Evolutionary conservation across 148 eudicot genomes (phyloP).

Genomic region (Mesembryanthemum crystallinum): DNA sequence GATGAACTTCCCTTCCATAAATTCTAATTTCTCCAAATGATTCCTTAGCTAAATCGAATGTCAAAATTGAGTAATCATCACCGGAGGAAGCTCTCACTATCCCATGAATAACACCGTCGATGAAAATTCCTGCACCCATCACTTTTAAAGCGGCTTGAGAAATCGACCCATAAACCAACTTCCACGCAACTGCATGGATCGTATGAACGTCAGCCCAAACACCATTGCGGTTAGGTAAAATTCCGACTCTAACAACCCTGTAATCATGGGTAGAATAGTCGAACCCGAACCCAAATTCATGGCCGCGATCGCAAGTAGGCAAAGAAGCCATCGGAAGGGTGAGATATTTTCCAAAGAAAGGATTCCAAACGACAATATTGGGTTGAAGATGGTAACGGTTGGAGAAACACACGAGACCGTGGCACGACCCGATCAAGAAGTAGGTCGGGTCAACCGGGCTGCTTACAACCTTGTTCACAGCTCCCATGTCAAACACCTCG

Average conservation of each 20-base stretch:
- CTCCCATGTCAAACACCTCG: too few relatives aligned
- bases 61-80: slow-evolving; percentile 8
- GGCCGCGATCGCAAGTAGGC: background rate
- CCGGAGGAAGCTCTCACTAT: background rate
- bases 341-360: slow-evolving; percentile 7
- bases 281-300: slow-evolving; percentile 22
- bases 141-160: background rate
- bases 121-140: slow-evolving; percentile 14
- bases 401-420: slow-evolving; percentile 18
- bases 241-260: slow-evolving; percentile 19
- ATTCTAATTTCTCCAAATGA: slow-evolving; percentile 6
- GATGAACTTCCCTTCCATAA: too few relatives aligned
- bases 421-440: slow-evolving; percentile 9
- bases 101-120: slow-evolving; percentile 20
- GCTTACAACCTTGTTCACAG: background rate
- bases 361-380: slow-evolving; percentile 25
- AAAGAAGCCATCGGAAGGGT: slow-evolving; percentile 3
- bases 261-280: background rate
- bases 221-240: background rate
- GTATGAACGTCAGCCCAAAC: slow-evolving; percentile 17
- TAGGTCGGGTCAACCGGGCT: background rate
- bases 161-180: background rate
- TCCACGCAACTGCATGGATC: background rate
- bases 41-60: slow-evolving; percentile 11
- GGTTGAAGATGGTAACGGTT: background rate